Base-by-base conservation (phyloP, 1,284 basidiomycete species). In the Fomitopsis schrenkii region DNA sequence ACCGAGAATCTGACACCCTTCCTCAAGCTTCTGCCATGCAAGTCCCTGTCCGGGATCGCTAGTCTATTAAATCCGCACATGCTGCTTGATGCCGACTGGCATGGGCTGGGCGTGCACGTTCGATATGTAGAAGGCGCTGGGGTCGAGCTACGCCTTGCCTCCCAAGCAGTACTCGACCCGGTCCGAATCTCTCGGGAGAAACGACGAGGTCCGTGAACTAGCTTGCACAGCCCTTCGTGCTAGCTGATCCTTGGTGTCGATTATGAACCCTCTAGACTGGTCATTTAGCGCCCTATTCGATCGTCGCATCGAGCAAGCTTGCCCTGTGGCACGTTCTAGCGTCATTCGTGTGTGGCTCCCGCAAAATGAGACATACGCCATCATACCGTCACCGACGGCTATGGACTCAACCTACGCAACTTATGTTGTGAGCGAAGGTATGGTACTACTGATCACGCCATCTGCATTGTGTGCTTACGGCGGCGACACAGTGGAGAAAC, bases 1-100 rank as follows among this genome's bases (percentile, higher is more conserved):
- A 99, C 97, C 2, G 97, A 99, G 72, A 98, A 98, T 73, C 78
- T 99, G 6, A 97, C 96, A 0, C 97, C 97, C 0, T 96, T 98
- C 75, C 82, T 98, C 60, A 95, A 96, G 70, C 86, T 98, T 6
- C 79, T 99, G 2, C 97, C 97, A 0, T 98, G 96, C 81, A 94
- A 97, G 72, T 86, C 91, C 2, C 78, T 83, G n/a, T 94, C 94
- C 0, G 97, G 97, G 10, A 82, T 98, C n/a, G 93, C 94, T 0
- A 80, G 78, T 8, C 80, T 98, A 2, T 79, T 98, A 45, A 93
- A 96, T 68, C 91, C 95, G 0, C 94, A 98, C 66, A 82, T 82
- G 5, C 75, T 97, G 3, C 95, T 98, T 68, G 88, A 92, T 65
- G 88, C 91, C 3, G 90, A 94, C 70, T 97, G 93, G 87, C 91